Evolutionary conservation across 2,329 filamentous ascomycete genomes (phyloP).

Genomic region (Neophaeococcomyces mojaviensis): DNA sequence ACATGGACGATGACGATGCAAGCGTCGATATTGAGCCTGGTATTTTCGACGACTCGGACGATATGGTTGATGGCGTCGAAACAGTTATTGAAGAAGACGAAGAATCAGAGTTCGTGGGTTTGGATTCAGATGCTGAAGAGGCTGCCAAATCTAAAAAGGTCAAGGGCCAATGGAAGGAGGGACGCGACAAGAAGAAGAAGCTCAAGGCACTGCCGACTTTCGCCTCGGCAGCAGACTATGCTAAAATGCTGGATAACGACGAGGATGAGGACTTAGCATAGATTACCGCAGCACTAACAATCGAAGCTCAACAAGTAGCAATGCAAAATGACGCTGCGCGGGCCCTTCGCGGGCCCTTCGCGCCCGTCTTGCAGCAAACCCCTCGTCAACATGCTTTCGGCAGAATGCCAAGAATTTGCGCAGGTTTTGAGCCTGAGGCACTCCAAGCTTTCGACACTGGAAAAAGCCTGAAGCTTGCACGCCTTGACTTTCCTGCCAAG

Average conservation of each 20-base stretch:
- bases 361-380: too few relatives aligned
- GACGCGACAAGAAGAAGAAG: constrained; percentile 54
- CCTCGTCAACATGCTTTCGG: too few relatives aligned
- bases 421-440: too few relatives aligned
- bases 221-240: constrained; percentile 89
- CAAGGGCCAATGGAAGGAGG: constrained; percentile 23
- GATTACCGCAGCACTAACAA: too few relatives aligned
- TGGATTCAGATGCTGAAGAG: constrained; percentile 26
- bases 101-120: constrained; percentile 25
- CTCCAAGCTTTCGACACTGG: too few relatives aligned
- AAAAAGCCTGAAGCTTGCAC: too few relatives aligned
- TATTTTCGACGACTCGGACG: constrained; percentile 36
- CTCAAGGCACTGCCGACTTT: constrained; percentile 87
- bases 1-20: constrained; percentile 16
- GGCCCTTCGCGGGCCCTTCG: too few relatives aligned
- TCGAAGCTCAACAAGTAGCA: too few relatives aligned
- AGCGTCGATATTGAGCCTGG: constrained; percentile 22
- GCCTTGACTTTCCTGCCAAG: too few relatives aligned
- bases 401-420: too few relatives aligned
- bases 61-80: constrained; percentile 42
- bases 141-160: constrained; percentile 24
- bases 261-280: constrained; percentile 40
- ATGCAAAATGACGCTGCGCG: too few relatives aligned
- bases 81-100: constrained; percentile 44
- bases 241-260: constrained; percentile 69